Evolutionary conservation across 257 asterid species (phyloP).

Genomic region (Nicotiana tabacum): DNA sequence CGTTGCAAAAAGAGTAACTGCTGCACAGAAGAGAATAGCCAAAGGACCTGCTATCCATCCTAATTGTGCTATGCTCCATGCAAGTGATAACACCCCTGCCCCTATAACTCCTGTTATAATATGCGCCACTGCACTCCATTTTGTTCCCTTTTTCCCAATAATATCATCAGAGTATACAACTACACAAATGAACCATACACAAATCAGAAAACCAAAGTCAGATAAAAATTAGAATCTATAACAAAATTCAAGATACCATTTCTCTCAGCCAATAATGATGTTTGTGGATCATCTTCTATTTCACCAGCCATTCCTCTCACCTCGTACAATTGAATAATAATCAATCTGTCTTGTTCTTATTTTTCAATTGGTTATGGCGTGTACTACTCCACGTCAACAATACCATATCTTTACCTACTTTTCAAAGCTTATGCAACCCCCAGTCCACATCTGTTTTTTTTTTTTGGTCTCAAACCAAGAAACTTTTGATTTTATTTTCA

Average conservation of each 20-base stretch:
- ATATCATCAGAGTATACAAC: neutral
- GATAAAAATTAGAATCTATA: neutral
- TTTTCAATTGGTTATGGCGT: neutral
- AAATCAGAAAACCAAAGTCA: neutral
- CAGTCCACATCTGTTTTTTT: neutral
- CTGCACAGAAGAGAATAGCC: slow-evolving; percentile 46
- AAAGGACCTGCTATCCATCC: slow-evolving; percentile 82
- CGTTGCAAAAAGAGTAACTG: slow-evolving; percentile 34
- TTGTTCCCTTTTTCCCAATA: slow-evolving; percentile 31
- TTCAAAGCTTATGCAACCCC: neutral
- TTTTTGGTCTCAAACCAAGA: neutral
- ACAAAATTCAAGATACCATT: neutral
- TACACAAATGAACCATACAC: neutral
- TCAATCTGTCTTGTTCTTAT: neutral
- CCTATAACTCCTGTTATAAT: slow-evolving; percentile 70
- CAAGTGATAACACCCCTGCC: slow-evolving; percentile 67
- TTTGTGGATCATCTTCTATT: neutral
- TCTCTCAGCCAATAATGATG: neutral
- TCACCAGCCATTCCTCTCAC: neutral
- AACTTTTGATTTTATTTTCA: neutral
- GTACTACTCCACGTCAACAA: too few relatives aligned
- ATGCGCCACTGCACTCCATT: slow-evolving; percentile 73
- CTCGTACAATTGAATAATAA: neutral
- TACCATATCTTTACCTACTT: too few relatives aligned
- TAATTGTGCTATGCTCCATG: slow-evolving; percentile 65